These are phyloP conservation scores for Ogataea angusta DNA, from an alignment of 805 yeast genomes.

Conservation along the genomic window DNA sequence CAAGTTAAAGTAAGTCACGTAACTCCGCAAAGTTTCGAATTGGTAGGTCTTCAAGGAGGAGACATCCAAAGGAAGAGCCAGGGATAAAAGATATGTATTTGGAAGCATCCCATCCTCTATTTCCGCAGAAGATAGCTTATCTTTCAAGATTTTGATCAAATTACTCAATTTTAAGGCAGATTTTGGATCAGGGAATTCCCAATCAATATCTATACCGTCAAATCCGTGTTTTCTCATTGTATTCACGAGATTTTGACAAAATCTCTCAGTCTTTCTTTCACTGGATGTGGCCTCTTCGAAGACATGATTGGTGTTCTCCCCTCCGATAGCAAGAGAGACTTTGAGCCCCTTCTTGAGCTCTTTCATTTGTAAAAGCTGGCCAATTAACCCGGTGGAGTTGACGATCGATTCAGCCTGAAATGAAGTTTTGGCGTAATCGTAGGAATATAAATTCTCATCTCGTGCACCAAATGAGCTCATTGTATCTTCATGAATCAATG, in stretches of 20 bases:
- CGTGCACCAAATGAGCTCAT: not conserved
- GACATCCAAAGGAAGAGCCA: slow-evolving; percentile 73
- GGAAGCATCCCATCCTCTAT: slow-evolving; percentile 7
- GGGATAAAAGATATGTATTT: slow-evolving; percentile 46
- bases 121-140: slow-evolving; percentile 40
- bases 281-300: slow-evolving; percentile 34
- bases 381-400: slow-evolving; percentile 26
- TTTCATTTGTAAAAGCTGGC: slow-evolving; percentile 30
- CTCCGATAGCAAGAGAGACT: slow-evolving; percentile 78
- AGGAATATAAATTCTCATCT: not conserved
- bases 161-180: slow-evolving; percentile 46
- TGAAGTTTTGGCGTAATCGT: not conserved
- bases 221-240: slow-evolving; percentile 56
- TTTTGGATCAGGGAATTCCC: slow-evolving; percentile 75
- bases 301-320: slow-evolving; percentile 51
- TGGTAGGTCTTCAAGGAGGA: slow-evolving; percentile 43
- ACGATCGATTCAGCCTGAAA: not conserved
- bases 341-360: slow-evolving; percentile 38
- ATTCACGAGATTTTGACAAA: slow-evolving; percentile 47
- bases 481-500: slow-evolving; percentile 8
- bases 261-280: slow-evolving; percentile 34
- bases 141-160: slow-evolving; percentile 41
- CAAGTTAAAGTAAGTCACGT: slow-evolving; percentile 71
- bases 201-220: slow-evolving; percentile 91
- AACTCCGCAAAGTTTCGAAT: slow-evolving; percentile 52